Conservation (phyloP, 140 eudicot species). For the Ambrosia hybrid region DNA sequence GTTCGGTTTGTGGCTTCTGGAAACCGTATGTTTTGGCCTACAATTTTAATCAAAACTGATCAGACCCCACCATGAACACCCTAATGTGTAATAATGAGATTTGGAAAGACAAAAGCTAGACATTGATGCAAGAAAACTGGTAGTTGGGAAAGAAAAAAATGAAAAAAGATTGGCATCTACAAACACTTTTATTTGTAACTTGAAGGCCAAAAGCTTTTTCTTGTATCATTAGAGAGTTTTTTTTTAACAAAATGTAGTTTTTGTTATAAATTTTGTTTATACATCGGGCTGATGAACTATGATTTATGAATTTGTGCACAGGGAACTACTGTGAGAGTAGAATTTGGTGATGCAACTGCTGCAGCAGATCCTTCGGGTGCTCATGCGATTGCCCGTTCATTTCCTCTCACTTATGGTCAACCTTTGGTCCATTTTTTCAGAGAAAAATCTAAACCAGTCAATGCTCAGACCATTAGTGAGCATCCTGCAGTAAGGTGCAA, state of each 20-base stretch:
- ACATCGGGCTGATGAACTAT: constrained; percentile 1
- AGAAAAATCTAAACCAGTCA: constrained; percentile 70
- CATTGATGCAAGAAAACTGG: constrained; percentile 7
- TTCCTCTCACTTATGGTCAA: constrained; percentile 92
- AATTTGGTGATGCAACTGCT: constrained; percentile 86
- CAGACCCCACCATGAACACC: too few species aligned
- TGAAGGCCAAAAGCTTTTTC: not conserved
- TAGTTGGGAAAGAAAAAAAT: not conserved
- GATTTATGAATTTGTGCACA: constrained; percentile 34
- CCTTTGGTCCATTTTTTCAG: constrained; percentile 92
- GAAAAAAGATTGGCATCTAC: not conserved
- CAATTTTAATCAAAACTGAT: too few species aligned
- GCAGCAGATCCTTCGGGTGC: constrained; percentile 79
- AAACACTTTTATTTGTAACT: not conserved
- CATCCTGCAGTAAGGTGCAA: constrained; percentile 81
- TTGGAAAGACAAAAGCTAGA: not conserved
- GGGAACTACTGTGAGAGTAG: constrained; percentile 94
- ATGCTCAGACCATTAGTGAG: constrained; percentile 82
- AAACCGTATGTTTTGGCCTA: too few species aligned
- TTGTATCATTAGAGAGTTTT: not conserved
- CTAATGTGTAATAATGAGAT: not conserved
- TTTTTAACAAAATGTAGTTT: not conserved
- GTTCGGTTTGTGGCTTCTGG: too few species aligned
- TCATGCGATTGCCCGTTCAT: constrained; percentile 66
- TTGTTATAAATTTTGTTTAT: not conserved